Evolutionary conservation across 1,139 yeast species (phyloP).

Genomic region (Lodderomyces metapsilosis): DNA sequence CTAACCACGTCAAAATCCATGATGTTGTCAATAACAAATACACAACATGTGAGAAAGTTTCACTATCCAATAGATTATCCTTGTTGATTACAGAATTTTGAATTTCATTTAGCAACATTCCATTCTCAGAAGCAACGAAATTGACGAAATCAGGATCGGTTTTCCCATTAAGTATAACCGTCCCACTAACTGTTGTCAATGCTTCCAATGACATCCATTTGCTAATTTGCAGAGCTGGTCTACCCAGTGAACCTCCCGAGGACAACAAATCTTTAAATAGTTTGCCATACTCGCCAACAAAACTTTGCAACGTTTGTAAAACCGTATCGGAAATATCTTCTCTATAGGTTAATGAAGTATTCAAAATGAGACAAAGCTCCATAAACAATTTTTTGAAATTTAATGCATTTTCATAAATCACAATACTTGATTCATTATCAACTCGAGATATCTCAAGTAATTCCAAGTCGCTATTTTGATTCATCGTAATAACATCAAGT

Average conservation of each 20-base stretch:
- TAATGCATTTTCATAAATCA: conserved; percentile 48
- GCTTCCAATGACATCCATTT: conserved; percentile 45
- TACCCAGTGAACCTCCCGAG: conserved; percentile 18
- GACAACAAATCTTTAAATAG: conserved; percentile 32
- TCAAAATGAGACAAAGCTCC: conserved; percentile 53
- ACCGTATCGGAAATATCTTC: conserved; percentile 50
- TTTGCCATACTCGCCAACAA: conserved; percentile 28
- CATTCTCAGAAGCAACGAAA: conserved; percentile 34
- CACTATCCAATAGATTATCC: conserved; percentile 43
- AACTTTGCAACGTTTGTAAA: conserved; percentile 33
- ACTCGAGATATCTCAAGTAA: not conserved
- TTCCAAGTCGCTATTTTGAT: conserved; percentile 13
- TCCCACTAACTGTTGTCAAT: conserved; percentile 32
- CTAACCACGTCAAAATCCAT: conserved; percentile 58
- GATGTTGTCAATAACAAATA: conserved; percentile 46
- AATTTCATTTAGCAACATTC: conserved; percentile 25
- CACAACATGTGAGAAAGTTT: conserved; percentile 48
- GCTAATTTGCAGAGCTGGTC: conserved; percentile 32
- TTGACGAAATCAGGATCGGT: conserved; percentile 5
- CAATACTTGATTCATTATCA: conserved; percentile 8
- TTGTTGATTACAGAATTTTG: conserved; percentile 26
- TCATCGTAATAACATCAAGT: conserved; percentile 21
- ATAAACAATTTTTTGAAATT: conserved; percentile 54
- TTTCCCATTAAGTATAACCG: conserved; percentile 18
- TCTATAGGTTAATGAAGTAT: conserved; percentile 60